phyloP scores from a whole-genome alignment of 2,329 filamentous ascomycete genomes.

The Fusarium haematococcum region DNA sequence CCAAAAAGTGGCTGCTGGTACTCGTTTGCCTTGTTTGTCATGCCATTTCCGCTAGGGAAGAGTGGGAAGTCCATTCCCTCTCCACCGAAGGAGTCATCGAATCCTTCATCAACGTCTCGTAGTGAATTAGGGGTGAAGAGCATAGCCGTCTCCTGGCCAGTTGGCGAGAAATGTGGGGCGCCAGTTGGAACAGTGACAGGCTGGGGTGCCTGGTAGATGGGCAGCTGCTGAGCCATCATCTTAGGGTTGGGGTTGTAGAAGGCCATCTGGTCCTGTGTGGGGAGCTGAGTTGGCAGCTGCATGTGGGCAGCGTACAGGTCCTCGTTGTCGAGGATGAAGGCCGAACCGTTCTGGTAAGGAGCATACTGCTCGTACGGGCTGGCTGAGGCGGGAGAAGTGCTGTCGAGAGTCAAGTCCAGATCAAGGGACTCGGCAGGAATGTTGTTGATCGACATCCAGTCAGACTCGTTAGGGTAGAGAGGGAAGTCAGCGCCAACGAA shows the following conservation, averaged over 20 bases:
- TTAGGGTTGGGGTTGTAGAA: slow-evolving; percentile 55
- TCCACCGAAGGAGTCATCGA: slow-evolving; percentile 64
- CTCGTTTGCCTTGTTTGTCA: slow-evolving; percentile 52
- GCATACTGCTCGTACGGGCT: slow-evolving; percentile 65
- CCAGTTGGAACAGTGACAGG: slow-evolving; percentile 41
- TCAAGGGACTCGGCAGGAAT: slow-evolving; percentile 51
- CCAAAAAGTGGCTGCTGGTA: slow-evolving; percentile 62
- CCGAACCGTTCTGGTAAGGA: slow-evolving; percentile 69
- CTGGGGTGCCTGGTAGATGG: slow-evolving; percentile 44
- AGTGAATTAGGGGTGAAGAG: slow-evolving; percentile 75
- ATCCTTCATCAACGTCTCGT: slow-evolving; percentile 73
- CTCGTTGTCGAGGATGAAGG: slow-evolving; percentile 71
- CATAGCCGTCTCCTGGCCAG: slow-evolving; percentile 75
- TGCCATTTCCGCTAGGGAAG: slow-evolving; percentile 58
- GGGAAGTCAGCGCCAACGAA: slow-evolving; percentile 59
- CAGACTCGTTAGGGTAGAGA: slow-evolving; percentile 59
- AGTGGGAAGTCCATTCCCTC: slow-evolving; percentile 73
- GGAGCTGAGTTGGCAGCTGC: slow-evolving; percentile 65
- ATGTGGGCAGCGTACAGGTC: slow-evolving; percentile 71
- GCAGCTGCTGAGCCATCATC: slow-evolving; percentile 57
- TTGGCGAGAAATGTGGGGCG: slow-evolving; percentile 73
- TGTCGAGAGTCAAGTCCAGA: slow-evolving; percentile 54
- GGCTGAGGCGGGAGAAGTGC: slow-evolving; percentile 54
- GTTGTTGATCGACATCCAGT: slow-evolving; percentile 56
- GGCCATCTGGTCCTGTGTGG: slow-evolving; percentile 49